A percentile compares a stretch with the other conserved stretches of the same genome.
Conservation (phyloP, 805 yeast species). For the Yamadazyma tumulicola region DNA sequence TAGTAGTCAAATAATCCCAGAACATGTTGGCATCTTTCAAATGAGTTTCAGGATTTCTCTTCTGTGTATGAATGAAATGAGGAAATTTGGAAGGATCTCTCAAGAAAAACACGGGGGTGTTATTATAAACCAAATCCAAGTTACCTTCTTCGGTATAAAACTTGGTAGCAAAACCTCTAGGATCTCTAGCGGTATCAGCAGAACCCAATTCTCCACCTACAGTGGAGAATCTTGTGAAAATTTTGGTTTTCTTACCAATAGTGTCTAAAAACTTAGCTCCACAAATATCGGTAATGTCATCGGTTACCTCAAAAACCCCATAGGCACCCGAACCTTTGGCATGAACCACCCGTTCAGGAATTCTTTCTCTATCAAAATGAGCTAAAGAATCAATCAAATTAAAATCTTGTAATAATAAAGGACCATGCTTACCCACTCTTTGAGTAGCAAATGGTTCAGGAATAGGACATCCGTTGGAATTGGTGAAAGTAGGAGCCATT, state of each 20-base stretch:
- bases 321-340: conserved; percentile 93
- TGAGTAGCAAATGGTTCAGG: conserved; percentile 75
- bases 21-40: conserved; percentile 77
- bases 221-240: conserved; percentile 75
- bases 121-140: conserved; percentile 80
- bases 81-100: conserved; percentile 87
- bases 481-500: conserved; percentile 62
- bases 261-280: conserved; percentile 65
- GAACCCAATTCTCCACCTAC: conserved; percentile 85
- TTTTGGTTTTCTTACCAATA: conserved; percentile 77
- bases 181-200: conserved; percentile 82
- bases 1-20: conserved; percentile 77
- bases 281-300: conserved; percentile 72
- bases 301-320: conserved; percentile 84
- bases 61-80: conserved; percentile 84
- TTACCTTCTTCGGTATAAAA: conserved; percentile 82
- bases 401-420: conserved; percentile 77
- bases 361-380: conserved; percentile 85
- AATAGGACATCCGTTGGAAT: conserved; percentile 74
- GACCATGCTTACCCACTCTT: conserved; percentile 73
- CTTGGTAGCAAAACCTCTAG: conserved; percentile 80
- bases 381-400: conserved; percentile 77
- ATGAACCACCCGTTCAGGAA: conserved; percentile 90
- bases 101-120: conserved; percentile 80
- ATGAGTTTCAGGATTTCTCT: conserved; percentile 80